Percentiles rank a stretch among this genome's conserved stretches.
Conservation (phyloP, 192 early-diverging fungal species). For the Entomortierella chlamydospora region DNA sequence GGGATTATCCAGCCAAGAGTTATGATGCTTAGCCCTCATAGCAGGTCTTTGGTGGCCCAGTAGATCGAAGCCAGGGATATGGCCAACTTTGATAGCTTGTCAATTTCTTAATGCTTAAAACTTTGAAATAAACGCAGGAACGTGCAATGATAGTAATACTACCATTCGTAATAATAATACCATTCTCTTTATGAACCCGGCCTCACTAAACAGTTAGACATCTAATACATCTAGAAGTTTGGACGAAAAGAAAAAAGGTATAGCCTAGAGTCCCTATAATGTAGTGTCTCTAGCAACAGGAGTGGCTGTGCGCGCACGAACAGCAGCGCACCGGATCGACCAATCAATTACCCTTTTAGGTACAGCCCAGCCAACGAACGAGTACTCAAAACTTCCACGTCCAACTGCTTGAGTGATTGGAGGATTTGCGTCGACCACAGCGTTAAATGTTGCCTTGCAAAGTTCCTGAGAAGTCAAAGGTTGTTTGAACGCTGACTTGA, state of each 20-base stretch:
- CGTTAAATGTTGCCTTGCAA: conserved; percentile 1
- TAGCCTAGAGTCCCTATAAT: no score
- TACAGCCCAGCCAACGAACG: conserved; percentile 12
- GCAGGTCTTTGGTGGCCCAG: conserved; percentile 33
- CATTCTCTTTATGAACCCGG: no score
- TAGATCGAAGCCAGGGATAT: background rate
- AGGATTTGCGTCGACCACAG: background rate
- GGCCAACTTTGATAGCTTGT: background rate
- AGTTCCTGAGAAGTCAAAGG: background rate
- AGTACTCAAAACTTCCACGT: background rate
- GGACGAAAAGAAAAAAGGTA: no score
- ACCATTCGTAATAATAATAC: no score
- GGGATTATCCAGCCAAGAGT: conserved; percentile 19
- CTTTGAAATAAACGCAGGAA: no score
- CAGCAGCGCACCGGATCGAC: conserved; percentile 1
- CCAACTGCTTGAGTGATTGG: background rate
- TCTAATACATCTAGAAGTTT: no score
- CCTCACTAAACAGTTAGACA: no score
- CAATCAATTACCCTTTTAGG: conserved; percentile 1
- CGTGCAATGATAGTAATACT: no score
- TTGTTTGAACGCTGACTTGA: conserved; percentile 2
- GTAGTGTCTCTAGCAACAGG: no score
- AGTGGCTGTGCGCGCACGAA: background rate
- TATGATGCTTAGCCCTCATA: conserved; percentile 31
- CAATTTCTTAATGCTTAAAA: background rate